Evolutionary conservation across 352 stramenopile genomes (phyloP), one percentile per base, ranked within the genome.

Genomic region (Pythium diclinum): DNA sequence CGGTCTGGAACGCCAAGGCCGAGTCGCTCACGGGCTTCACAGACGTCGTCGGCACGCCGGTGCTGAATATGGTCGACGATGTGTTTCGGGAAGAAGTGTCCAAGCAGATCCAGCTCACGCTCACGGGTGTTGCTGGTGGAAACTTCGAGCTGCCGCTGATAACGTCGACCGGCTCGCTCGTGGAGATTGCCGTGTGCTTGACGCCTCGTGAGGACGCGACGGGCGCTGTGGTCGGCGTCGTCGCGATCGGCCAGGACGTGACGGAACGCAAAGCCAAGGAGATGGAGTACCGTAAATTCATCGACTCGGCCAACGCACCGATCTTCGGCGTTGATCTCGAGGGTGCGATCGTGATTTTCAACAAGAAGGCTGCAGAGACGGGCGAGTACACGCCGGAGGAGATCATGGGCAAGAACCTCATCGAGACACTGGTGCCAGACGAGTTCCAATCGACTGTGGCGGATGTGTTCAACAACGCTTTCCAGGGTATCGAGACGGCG

Each of bases 351-450:
- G 77, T 85, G 33, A 87, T 87, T 57, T 97, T 91, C 69, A 97
- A 97, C 61, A 67, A 91, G 19, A 94, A 91, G 53, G 88, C 83
- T 3, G 65, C 76, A 6, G 82, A 85, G 55, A 78, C 79, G 11
- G 95, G 80, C 42, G 88, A 93, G 63, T 97, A 91, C 67, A 68
- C 69, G 4, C 79, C 82, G 5, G 72, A 91, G 33, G 91, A 97
- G 70, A 87, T 94, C 3, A 90, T 96, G 74, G 89, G 81, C 8
- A 69, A 81, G 47, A 72, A 83, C n/a, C 60, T 97, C 1, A 83
- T 97, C 0, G 72, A 94, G 17, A 81, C 71, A 32, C 75, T 96
- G 53, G 89, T 96, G 34, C 76, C 76, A 0, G 70, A 79, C 58
- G 71, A 89, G 11, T 80, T 88, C 55, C 63, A 74, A 16, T 36